Conservation (phyloP, 2,329 filamentous ascomycete species). For the Fusarium proliferatum region DNA sequence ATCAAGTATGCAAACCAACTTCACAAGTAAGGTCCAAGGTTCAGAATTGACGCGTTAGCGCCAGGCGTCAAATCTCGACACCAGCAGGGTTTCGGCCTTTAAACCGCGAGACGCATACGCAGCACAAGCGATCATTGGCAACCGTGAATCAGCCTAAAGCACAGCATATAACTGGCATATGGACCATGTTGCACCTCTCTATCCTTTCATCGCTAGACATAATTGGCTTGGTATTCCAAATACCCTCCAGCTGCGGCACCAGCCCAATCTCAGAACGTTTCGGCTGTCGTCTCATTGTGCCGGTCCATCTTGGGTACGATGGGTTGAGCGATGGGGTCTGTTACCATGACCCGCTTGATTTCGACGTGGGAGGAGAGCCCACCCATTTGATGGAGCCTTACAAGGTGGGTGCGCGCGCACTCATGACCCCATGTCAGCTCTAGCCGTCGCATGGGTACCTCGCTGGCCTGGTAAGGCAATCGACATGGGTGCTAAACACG, state of each 20-base stretch:
- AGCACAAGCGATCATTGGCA: constrained; percentile 29
- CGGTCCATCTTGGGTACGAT: constrained; percentile 42
- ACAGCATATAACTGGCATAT: constrained; percentile 40
- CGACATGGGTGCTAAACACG: constrained; percentile 36
- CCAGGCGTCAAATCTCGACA: constrained; percentile 3
- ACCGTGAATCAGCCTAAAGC: constrained; percentile 36
- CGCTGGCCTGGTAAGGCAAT: constrained; percentile 43
- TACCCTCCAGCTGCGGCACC: constrained; percentile 43
- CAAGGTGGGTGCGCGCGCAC: constrained; percentile 32
- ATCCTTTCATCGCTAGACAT: constrained; percentile 35
- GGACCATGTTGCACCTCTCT: constrained; percentile 32
- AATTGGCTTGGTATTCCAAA: constrained; percentile 34
- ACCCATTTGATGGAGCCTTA: constrained; percentile 37
- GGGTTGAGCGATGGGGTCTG: constrained; percentile 38
- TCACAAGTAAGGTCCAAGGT: background rate
- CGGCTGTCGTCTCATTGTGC: constrained; percentile 45
- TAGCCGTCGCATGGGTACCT: constrained; percentile 38
- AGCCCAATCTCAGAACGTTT: constrained; percentile 38
- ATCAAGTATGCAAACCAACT: background rate
- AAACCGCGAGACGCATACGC: constrained; percentile 29
- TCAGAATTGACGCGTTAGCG: background rate
- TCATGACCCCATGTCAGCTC: constrained; percentile 34
- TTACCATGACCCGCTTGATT: constrained; percentile 37
- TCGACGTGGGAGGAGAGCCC: constrained; percentile 35
- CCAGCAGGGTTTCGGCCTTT: constrained; percentile 16